A percentile compares a stretch with the other conserved stretches of the same genome.
Conservation (phyloP, 306 rosid species). For the Carpinus viminea region DNA sequence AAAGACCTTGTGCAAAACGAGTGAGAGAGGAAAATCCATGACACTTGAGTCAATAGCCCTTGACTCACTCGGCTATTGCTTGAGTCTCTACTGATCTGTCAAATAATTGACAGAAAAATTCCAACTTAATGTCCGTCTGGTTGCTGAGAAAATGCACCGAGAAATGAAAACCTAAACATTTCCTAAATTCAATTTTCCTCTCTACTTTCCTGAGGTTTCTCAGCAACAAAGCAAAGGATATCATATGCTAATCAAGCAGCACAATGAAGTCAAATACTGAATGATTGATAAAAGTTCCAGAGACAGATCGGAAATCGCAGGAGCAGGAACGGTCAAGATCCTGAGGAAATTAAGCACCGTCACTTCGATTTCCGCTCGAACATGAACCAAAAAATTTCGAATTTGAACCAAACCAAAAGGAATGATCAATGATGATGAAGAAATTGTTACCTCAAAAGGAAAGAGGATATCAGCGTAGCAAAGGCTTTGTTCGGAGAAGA, state of each 20-base stretch:
- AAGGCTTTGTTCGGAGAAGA: slow-evolving; percentile 81
- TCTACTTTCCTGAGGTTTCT: background rate
- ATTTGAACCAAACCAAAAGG: background rate
- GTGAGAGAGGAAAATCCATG: slow-evolving; percentile 66
- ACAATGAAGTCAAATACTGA: background rate
- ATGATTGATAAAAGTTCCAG: slow-evolving; percentile 39
- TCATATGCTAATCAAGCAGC: background rate
- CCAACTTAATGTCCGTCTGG: slow-evolving; percentile 1
- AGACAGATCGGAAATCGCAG: slow-evolving; percentile 80
- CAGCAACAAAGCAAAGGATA: background rate
- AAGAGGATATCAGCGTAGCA: slow-evolving; percentile 70
- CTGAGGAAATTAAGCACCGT: slow-evolving; percentile 81
- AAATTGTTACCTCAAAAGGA: slow-evolving; percentile 47
- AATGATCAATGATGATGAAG: slow-evolving; percentile 5
- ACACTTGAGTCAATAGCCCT: slow-evolving; percentile 57
- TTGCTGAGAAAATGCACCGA: slow-evolving; percentile 9
- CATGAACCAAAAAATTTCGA: slow-evolving; percentile 36
- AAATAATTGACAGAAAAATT: background rate
- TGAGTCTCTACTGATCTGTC: slow-evolving; percentile 58
- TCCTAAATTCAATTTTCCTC: background rate
- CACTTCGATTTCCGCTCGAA: slow-evolving; percentile 77
- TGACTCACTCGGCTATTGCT: slow-evolving; percentile 65
- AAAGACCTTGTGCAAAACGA: slow-evolving; percentile 70
- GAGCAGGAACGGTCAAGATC: slow-evolving; percentile 58
- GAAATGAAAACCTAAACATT: slow-evolving; percentile 2